Base-by-base conservation (phyloP, 1,284 basidiomycete genomes). In the Ganoderma resinaceum region DNA sequence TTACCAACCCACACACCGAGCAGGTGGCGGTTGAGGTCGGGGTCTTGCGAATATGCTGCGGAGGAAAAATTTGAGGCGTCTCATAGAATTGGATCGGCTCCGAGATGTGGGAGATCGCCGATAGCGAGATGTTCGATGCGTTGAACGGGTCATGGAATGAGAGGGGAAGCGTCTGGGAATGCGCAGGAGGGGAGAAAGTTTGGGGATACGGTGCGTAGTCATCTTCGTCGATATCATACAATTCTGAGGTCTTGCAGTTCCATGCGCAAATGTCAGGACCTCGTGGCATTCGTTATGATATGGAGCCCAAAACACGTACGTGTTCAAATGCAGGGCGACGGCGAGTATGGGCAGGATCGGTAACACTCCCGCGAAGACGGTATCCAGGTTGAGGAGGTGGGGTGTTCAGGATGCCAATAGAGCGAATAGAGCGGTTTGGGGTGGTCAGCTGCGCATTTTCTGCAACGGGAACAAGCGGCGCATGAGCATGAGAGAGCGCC, bases 161-260 rank as follows among this genome's bases (percentile, higher is more conserved):
- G 18, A 81, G 71, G 5, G 81, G 79, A 46, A 79, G 74, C 1
- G 80, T 76, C 61, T 78, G 76, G 4, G 78, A 77, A 66, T 77
- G 71, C 20, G 70, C 73, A 67, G 76, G 76, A 70, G 80, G 82
- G 69, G 81, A 81, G 66, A 85, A 85, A 31, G 80, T 78, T 59
- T 82, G 81, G 59, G 82, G 82, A 61, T 87, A 87, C 0, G 84
- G 83, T 71, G 81, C 86, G 73, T 84, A 86, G 71, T 88, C 87
- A 74, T 90, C 87, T 77, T 92, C 91, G 73, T 91, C 88, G 71
- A 92, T 92, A 75, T 92, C 89, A 75, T 91, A 92, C 63, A 92
- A 81, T 43, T 91, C 86, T 31, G 86, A 83, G 62, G 83, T 83
- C 74, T 84, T 79, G 70, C 83, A 80, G 31, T 20, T 23, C 31